phyloP scores from a whole-genome alignment of 2,329 filamentous ascomycete genomes.

The Lecanicillium sp. region DNA sequence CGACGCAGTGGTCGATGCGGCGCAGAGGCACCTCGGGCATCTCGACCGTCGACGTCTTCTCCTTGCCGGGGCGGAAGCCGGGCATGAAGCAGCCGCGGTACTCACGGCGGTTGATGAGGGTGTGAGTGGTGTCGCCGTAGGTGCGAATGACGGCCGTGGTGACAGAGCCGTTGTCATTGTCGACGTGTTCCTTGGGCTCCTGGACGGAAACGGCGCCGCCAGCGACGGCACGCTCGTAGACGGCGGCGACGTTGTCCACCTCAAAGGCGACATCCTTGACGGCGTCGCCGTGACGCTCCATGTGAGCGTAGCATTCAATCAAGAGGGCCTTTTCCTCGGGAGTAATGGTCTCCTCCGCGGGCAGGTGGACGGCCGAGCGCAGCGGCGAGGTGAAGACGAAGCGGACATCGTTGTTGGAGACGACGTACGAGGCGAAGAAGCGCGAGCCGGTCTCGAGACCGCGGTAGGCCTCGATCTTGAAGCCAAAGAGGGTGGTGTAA shows the following conservation, averaged over 20 bases:
- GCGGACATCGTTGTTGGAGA: constrained; percentile 65
- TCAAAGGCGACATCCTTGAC: constrained; percentile 95
- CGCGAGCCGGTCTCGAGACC: constrained; percentile 84
- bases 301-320: constrained; percentile 69
- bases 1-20: constrained; percentile 91
- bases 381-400: constrained; percentile 82
- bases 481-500: constrained; percentile 83
- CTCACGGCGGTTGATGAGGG: constrained; percentile 63
- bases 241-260: constrained; percentile 77
- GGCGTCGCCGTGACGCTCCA: constrained; percentile 82
- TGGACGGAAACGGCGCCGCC: constrained; percentile 55
- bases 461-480: constrained; percentile 71
- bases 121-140: constrained; percentile 94
- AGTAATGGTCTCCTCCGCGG: constrained; percentile 52
- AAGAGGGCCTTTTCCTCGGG: constrained; percentile 57
- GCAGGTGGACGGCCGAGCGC: constrained; percentile 48
- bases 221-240: constrained; percentile 66
- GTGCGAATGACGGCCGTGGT: constrained; percentile 75
- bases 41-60: constrained; percentile 25
- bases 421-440: constrained; percentile 73
- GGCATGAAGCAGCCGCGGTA: constrained; percentile 78
- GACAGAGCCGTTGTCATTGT: constrained; percentile 58
- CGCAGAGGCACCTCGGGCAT: constrained; percentile 60
- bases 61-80: constrained; percentile 57
- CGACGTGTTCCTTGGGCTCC: constrained; percentile 43